Evolutionary conservation across 1,284 basidiomycete species (phyloP), one percentile per base, ranked within the genome.

Genomic region (Cryptococcus maquisensis): DNA sequence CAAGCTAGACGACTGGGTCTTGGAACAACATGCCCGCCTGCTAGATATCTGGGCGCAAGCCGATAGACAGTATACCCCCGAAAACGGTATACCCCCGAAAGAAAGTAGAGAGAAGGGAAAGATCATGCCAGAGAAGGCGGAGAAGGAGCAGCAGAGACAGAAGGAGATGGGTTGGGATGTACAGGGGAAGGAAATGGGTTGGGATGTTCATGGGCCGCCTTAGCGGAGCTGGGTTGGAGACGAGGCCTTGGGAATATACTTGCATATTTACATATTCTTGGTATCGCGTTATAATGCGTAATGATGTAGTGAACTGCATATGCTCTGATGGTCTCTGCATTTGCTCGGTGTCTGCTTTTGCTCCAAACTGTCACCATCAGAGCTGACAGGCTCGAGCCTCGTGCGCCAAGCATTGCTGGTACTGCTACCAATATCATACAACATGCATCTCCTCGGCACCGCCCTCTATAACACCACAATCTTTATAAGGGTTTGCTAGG

Each of bases 401-500:
- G 8, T n/a, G n/a, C n/a, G n/a, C n/a, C n/a, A n/a, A 9, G 10
- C 46, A 16, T 9, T n/a, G 46, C 46, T 15, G 20, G 40, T 42
- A 18, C 18, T 18, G 18, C 18, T 42, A 18, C 5, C 15, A 4
- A 39, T 49, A 49, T 49, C 16, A 49, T 49, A 49, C 47, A 49
- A 49, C 47, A 49, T 49, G 36, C 47, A 49, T 49, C 47, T 15
- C 28, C 37, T 28, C 40, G 18, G 12, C 12, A 9, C 40, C 40
- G 18, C 18, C 40, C 20, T 45, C 44, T 45, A 45, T 15, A 24
- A 26, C 44, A 24, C 20, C 28, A n/a, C 13, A 24, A 16, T n/a
- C 3, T 36, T 81, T 82, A 93, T 79, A 92, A 81, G 13, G 92
- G 92, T 76, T 90, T 91, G 58, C 81, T 79, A 32, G 93, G 91